Evolutionary conservation across 2,329 filamentous ascomycete genomes (phyloP).

Genomic region (Xylaria sp.): DNA sequence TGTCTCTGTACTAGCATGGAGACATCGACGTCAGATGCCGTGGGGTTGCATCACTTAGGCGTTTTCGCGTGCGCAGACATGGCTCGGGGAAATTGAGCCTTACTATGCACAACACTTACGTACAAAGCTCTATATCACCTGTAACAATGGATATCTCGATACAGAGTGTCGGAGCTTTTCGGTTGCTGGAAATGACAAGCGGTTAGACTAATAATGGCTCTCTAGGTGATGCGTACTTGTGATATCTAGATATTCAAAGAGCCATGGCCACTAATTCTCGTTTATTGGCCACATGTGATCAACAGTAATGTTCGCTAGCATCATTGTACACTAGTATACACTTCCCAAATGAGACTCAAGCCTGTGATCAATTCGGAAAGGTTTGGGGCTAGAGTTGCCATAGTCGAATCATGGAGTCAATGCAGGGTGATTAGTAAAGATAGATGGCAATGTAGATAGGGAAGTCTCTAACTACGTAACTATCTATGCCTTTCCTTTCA

Average conservation of each 20-base stretch:
- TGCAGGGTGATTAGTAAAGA: conserved; percentile 15
- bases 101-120: background rate
- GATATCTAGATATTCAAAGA: background rate
- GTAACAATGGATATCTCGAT: conserved; percentile 2
- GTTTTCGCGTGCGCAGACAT: conserved; percentile 20
- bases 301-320: background rate
- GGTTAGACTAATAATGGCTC: background rate
- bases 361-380: background rate
- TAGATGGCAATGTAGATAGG: background rate
- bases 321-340: background rate
- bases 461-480: background rate
- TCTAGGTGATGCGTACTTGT: background rate
- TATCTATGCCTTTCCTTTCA: background rate
- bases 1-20: background rate
- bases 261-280: background rate
- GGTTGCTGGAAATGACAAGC: background rate
- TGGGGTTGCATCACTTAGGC: conserved; percentile 31
- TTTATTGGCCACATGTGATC: background rate
- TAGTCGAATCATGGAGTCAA: background rate
- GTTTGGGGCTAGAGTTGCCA: background rate
- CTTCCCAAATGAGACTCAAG: background rate
- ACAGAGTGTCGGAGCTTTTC: background rate
- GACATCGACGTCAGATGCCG: conserved; percentile 23
- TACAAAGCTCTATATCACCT: background rate
- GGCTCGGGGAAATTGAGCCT: conserved; percentile 27